A percentile compares a stretch with the other conserved stretches of the same genome.
phyloP scores from a whole-genome alignment of 2,329 filamentous ascomycete species.

The Ceratocystis eucalypticola region DNA sequence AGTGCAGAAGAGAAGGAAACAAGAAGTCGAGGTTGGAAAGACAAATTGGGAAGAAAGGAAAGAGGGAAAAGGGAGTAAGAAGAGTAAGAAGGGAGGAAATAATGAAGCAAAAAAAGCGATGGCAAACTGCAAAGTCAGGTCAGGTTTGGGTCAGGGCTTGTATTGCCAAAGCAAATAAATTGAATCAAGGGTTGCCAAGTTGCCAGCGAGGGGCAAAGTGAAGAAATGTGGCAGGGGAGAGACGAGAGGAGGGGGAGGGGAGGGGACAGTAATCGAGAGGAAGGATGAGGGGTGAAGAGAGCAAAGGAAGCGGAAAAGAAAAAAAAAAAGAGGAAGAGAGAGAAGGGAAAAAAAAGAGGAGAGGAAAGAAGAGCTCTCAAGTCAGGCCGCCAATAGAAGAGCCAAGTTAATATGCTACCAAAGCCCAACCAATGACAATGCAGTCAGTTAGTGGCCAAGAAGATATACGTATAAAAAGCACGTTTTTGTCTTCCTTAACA shows the following conservation, averaged over 20 bases:
- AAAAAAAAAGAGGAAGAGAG: constrained; percentile 13
- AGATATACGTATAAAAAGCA: neutral
- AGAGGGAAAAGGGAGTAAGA: neutral
- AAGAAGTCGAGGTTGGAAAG: neutral
- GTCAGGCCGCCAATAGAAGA: constrained; percentile 5
- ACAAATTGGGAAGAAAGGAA: neutral
- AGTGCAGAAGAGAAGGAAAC: neutral
- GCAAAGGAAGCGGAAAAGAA: constrained; percentile 16
- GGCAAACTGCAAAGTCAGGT: neutral
- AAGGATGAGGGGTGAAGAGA: constrained; percentile 9
- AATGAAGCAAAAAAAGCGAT: constrained; percentile 6
- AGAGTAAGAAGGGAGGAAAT: neutral
- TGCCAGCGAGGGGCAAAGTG: constrained; percentile 11
- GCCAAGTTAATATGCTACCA: neutral
- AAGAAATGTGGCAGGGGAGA: neutral
- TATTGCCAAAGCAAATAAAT: constrained; percentile 5
- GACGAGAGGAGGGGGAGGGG: constrained; percentile 6
- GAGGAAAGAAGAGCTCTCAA: neutral
- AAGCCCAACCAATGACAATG: neutral
- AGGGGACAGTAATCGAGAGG: constrained; percentile 1
- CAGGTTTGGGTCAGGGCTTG: neutral
- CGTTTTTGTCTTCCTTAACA: neutral
- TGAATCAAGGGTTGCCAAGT: constrained; percentile 8
- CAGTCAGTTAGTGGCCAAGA: neutral
- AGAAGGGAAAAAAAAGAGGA: constrained; percentile 17